Evolutionary conservation across 768 basidiomycete species (phyloP).

Genomic region (Pulveroboletus sp.): DNA sequence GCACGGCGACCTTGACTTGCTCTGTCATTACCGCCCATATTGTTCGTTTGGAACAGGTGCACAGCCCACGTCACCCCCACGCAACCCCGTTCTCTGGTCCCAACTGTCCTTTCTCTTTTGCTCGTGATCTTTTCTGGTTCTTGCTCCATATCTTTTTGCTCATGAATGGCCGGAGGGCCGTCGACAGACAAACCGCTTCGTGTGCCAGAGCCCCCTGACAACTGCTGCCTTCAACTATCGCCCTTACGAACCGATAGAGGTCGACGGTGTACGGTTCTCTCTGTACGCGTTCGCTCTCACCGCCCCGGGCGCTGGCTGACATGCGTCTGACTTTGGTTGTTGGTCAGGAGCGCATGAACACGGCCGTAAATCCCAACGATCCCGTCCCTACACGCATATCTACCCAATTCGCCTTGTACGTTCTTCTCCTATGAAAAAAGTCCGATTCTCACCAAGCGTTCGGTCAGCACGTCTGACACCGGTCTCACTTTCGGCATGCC

Average conservation of each 20-base stretch:
- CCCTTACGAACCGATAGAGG: conserved; percentile 14
- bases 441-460: conserved; percentile 14
- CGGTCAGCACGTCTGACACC: conserved; percentile 20
- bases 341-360: conserved; percentile 23
- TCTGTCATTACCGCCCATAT: neutral
- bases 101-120: conserved; percentile 20
- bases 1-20: too few relatives aligned
- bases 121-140: conserved; percentile 5
- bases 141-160: conserved; percentile 8
- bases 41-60: neutral
- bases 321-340: neutral
- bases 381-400: conserved; percentile 1
- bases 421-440: conserved; percentile 7
- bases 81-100: neutral
- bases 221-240: conserved; percentile 6
- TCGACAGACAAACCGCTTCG: conserved; percentile 7
- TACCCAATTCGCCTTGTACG: conserved; percentile 14
- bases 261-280: conserved; percentile 3
- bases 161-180: conserved; percentile 27
- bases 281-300: conserved; percentile 2
- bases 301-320: neutral
- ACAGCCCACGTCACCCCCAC: conserved; percentile 1
- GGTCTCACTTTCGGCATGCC: conserved; percentile 15
- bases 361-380: conserved; percentile 2
- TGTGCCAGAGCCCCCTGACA: neutral